Evolutionary conservation across 148 eudicot genomes (phyloP).

Genomic region (Nepenthes mirabilis): DNA sequence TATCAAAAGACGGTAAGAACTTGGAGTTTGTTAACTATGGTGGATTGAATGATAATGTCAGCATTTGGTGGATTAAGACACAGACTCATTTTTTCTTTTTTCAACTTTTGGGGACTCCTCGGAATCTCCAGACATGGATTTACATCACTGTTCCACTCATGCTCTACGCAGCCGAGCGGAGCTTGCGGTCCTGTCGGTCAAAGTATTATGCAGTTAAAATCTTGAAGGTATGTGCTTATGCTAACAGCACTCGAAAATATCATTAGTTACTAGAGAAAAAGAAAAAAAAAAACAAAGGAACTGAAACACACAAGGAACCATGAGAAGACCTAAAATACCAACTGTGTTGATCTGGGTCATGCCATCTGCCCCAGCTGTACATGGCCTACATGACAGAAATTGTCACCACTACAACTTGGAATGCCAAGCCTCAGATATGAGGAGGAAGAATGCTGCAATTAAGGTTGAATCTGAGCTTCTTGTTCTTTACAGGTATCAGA

Average conservation of each 20-base stretch:
- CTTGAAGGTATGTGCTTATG: conserved; percentile 42
- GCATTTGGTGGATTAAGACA: neutral
- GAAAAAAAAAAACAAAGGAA: too few species aligned
- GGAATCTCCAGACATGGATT: conserved; percentile 74
- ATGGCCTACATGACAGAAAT: too few species aligned
- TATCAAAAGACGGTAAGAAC: conserved; percentile 68
- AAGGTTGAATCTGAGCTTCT: neutral
- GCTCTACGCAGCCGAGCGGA: conserved; percentile 60
- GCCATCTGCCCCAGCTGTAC: too few species aligned
- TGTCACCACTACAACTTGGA: too few species aligned
- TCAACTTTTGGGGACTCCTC: neutral
- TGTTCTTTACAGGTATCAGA: conserved; percentile 41
- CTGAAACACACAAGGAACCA: too few species aligned
- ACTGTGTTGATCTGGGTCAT: too few species aligned
- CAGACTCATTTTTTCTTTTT: neutral
- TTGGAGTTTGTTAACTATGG: neutral
- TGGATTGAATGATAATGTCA: neutral
- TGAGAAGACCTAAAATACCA: too few species aligned
- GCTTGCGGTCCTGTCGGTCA: conserved; percentile 65
- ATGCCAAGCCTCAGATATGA: too few species aligned
- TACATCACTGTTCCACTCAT: conserved; percentile 70
- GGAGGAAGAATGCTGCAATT: too few species aligned
- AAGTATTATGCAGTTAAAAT: conserved; percentile 60
- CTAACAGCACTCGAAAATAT: neutral
- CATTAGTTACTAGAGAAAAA: too few species aligned